Base-by-base conservation (phyloP, 768 basidiomycete genomes). In the Rossbeevera mucosa region DNA sequence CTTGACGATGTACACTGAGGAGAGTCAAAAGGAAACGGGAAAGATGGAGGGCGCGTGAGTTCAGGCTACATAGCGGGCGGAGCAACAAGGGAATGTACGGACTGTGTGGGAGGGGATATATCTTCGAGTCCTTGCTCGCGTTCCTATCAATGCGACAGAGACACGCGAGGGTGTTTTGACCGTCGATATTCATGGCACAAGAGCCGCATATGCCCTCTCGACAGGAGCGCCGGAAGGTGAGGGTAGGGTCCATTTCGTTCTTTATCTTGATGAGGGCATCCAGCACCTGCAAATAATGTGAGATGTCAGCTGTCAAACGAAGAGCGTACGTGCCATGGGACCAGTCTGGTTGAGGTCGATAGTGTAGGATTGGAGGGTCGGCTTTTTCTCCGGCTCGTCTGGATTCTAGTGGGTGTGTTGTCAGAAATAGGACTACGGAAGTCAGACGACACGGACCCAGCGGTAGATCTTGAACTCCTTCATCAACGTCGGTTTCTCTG, bases 381-480 rank as follows among this genome's bases (percentile, higher is more conserved):
- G 96, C 71, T 97, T 95, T 74, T 83, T 85, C 47, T 84, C 80
- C 16, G 96, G 95, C 66, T 90, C 85, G 68, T 99, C 96, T 22
- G 96, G 96, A 73, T 97, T 94, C 94, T 84, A 61, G 22, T 43
- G 25, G 0, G 20, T 2, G 38, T 11, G 14, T 2, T 12, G 5
- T 12, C 50, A 24, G n/a, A 8, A 7, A 25, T 30, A 44, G 24
- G 3, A 3, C 2, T 25, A 0, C 13, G 28, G 5, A 1, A 11
- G 28, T 21, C 16, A 14, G 5, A 6, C 41, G 13, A 16, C 7
- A 44, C 59, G 38, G 52, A 91, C 91, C 93, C 96, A 99, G 69
- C 96, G 90, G 76, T 99, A 99, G 59, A 99, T 94, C 80, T 94
- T 91, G 80, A 99, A 97, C 71, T 94, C 88, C 76, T 98, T 98